These are phyloP conservation scores for Hypsizygus marmoreus DNA, from an alignment of 768 basidiomycete genomes.

Conservation along the genomic window DNA sequence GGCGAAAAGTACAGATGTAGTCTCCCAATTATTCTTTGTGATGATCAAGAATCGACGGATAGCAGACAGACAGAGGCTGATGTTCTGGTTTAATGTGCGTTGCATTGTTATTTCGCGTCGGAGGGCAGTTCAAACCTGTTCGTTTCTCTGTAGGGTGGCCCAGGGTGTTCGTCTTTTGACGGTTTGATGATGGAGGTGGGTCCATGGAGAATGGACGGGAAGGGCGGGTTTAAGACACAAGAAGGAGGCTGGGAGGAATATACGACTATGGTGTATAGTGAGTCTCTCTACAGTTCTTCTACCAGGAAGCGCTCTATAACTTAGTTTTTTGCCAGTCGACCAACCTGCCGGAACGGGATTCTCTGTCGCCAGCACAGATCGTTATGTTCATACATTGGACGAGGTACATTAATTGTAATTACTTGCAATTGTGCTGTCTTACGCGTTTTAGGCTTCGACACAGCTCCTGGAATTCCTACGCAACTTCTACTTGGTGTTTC, in stretches of 20 bases:
- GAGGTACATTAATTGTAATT: constrained; percentile 42
- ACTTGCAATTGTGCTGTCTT: constrained; percentile 7
- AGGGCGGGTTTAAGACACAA: constrained; percentile 67
- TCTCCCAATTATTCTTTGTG: constrained; percentile 85
- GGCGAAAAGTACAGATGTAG: constrained; percentile 58
- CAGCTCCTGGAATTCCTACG: constrained; percentile 83
- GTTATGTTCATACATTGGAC: constrained; percentile 77
- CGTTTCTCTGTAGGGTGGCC: constrained; percentile 69
- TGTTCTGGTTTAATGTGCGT: constrained; percentile 97
- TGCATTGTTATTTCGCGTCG: background rate
- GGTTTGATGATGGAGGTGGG: constrained; percentile 99
- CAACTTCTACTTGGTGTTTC: constrained; percentile 91
- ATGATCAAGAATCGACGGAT: constrained; percentile 83
- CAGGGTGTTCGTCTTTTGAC: constrained; percentile 97
- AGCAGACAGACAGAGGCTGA: constrained; percentile 87
- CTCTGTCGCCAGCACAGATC: constrained; percentile 85
- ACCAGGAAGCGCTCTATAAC: background rate
- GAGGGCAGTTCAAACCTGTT: background rate
- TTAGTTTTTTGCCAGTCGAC: constrained; percentile 64
- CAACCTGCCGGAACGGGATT: constrained; percentile 97
- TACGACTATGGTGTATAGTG: constrained; percentile 89
- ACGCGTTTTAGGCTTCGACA: constrained; percentile 55
- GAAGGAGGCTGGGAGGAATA: constrained; percentile 99
- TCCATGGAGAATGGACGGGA: constrained; percentile 79
- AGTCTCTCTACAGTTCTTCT: constrained; percentile 29